phyloP scores from a whole-genome alignment of 2,329 filamentous ascomycete genomes.

The Trichoderma asperellum region DNA sequence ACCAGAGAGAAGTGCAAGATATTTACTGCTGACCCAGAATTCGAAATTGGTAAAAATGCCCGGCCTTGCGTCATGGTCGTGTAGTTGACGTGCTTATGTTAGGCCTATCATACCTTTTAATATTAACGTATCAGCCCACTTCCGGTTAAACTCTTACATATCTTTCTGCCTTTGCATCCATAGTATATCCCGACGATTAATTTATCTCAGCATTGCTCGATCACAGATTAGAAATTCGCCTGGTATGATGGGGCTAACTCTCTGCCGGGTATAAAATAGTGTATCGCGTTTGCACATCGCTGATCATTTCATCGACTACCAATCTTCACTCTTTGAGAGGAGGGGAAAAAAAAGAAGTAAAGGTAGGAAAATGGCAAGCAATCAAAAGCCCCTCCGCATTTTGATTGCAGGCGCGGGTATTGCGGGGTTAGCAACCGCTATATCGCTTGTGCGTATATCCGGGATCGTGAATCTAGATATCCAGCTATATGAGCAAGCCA shows the following conservation, averaged over 20 bases:
- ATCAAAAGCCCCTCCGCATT: constrained; percentile 22
- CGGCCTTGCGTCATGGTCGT: constrained; percentile 26
- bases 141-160: constrained; percentile 14
- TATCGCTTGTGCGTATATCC: constrained; percentile 47
- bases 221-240: neutral
- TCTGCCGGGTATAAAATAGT: constrained; percentile 1
- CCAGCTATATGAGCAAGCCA: constrained; percentile 54
- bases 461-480: constrained; percentile 43
- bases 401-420: constrained; percentile 33
- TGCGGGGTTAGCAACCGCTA: constrained; percentile 50
- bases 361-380: neutral
- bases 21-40: neutral
- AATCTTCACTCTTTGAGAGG: neutral
- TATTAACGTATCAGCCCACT: neutral
- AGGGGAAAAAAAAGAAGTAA: neutral
- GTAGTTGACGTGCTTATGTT: constrained; percentile 29
- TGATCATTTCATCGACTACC: neutral
- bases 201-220: neutral
- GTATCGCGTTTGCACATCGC: neutral
- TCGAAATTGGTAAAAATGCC: neutral
- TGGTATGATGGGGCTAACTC: neutral
- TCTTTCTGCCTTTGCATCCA: neutral
- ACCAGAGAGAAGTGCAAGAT: neutral
- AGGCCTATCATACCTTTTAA: constrained; percentile 20
- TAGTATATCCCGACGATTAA: neutral